These are phyloP conservation scores for Bifiguratus adelaidae DNA, from an alignment of 192 early-diverging fungal species.

Conservation along the genomic window DNA sequence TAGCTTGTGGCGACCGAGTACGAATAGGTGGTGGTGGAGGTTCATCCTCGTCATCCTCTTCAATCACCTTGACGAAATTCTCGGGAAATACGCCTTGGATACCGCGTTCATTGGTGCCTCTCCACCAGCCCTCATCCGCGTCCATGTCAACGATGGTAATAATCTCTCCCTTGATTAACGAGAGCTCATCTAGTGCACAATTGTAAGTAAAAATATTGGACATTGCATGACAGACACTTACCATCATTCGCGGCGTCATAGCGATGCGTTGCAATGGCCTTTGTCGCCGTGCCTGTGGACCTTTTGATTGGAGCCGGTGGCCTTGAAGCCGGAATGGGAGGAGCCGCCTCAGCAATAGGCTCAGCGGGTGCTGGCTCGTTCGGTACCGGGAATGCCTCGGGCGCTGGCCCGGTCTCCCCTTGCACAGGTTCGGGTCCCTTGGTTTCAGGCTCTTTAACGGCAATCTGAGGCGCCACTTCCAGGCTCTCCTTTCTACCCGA, in stretches of 20 bases:
- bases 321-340: neutral
- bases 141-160: constrained; percentile 31
- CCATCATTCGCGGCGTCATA: constrained; percentile 35
- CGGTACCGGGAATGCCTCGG: no score
- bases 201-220: neutral
- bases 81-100: constrained; percentile 40
- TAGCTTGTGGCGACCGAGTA: constrained; percentile 11
- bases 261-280: constrained; percentile 32
- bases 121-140: constrained; percentile 43
- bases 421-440: no score
- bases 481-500: no score
- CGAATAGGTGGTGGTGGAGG: constrained; percentile 13
- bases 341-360: no score
- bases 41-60: constrained; percentile 7
- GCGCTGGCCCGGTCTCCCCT: no score
- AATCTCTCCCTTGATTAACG: constrained; percentile 25
- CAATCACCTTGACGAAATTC: constrained; percentile 40
- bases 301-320: neutral
- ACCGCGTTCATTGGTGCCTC: constrained; percentile 37
- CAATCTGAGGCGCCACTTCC: no score
- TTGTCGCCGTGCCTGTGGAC: constrained; percentile 13
- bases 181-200: constrained; percentile 30
- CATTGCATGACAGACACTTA: constrained; percentile 7
- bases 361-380: no score
- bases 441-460: no score